Conservation (phyloP, 83 land plant species). For the Diphasiastrum complanatum region DNA sequence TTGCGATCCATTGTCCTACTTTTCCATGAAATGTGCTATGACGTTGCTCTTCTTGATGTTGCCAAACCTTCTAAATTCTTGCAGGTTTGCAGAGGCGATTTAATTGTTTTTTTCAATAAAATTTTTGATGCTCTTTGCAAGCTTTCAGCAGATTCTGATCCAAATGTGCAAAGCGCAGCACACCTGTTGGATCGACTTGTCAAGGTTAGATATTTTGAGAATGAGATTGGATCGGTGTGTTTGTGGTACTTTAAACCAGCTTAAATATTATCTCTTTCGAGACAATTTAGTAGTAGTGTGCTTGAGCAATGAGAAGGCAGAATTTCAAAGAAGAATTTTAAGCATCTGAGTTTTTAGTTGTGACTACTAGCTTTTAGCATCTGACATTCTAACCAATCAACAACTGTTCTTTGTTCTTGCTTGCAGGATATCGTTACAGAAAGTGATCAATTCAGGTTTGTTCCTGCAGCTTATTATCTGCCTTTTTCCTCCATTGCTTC, state of each 20-base stretch:
- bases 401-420: not conserved
- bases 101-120: constrained; percentile 82
- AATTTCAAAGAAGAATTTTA: no score
- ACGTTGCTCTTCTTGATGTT: not conserved
- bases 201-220: constrained; percentile 43
- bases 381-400: no score
- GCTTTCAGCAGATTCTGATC: constrained; percentile 96
- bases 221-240: not conserved
- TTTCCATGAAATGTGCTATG: no score
- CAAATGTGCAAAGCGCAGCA: constrained; percentile 98
- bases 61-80: not conserved
- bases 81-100: constrained; percentile 97
- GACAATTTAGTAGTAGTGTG: no score
- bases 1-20: no score
- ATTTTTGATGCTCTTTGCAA: constrained; percentile 99
- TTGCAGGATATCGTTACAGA: constrained; percentile 98
- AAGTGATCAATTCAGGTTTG: constrained; percentile 96
- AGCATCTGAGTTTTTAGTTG: no score
- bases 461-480: constrained; percentile 3
- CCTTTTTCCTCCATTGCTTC: not conserved
- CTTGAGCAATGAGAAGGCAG: no score
- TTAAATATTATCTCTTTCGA: no score
- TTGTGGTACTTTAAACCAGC: no score
- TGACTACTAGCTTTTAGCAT: no score
- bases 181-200: constrained; percentile 96